Evolutionary conservation across 208 protist genomes (phyloP), one percentile per base, ranked within the genome.

Genomic region (Perkinsela sp.): DNA sequence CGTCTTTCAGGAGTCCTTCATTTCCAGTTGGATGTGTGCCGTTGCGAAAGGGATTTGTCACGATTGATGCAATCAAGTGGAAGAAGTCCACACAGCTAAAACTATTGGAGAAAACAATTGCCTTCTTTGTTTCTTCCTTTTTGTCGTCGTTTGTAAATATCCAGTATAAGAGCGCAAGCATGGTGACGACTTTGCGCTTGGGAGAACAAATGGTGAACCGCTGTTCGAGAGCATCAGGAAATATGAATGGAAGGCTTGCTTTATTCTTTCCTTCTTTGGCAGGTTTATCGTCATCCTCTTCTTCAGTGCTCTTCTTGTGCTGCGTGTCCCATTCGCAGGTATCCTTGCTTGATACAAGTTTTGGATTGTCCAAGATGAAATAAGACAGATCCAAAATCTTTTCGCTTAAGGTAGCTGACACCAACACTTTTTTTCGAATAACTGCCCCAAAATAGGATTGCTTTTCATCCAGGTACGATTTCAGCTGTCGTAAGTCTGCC

Each of bases 401-500:
- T 15, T 71, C 48, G 48, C 22, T 57, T 22, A 57, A 22, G 6
- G 40, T 57, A 57, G 40, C 40, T 57, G 40, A 57, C 6, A 57
- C 40, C 6, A 57, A 22, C 40, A 57, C 31, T 68, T 68, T 68
- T 22, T 68, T 68, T 22, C 22, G 6, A 22, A 68, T 65, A 22
- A n/a, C 31, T 16, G 31, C 6, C 22, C 31, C 66, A 68, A 30
- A 91, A 84, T 74, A 73, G 80, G 67, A 76, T 73, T 28, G 40
- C 22, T 57, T 57, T 57, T 57, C 40, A 57, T 57, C 40, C 40
- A 57, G 22, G 40, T 57, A 22, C 6, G 22, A 6, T 57, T 57
- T 86, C 76, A 40, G 40, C 40, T 57, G 13, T 57, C 40, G 40
- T 57, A 99, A 91, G 77, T 96, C 92, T 65, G 88, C 89, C 76